Conservation (phyloP, 2,329 filamentous ascomycete genomes). For the Fusarium nodosum region DNA sequence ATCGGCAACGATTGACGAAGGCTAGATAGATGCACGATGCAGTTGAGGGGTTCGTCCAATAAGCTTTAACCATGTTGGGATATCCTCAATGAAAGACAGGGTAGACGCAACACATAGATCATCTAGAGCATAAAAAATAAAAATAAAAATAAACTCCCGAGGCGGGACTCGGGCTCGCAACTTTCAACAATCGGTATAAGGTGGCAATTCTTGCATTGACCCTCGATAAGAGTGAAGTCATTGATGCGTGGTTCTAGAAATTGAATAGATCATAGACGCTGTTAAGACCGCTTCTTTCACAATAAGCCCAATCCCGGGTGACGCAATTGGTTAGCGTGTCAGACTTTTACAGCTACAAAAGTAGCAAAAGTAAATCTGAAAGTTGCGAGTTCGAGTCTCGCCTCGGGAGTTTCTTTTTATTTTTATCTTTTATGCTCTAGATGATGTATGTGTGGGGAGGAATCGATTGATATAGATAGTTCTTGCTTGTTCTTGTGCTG, state of each 20-base stretch:
- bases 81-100: too few relatives aligned
- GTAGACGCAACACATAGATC: rapidly evolving
- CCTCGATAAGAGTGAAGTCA: too few relatives aligned
- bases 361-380: slow-evolving; percentile 16
- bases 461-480: neutral
- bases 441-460: rapidly evolving
- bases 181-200: slow-evolving; percentile 2
- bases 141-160: rapidly evolving
- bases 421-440: rapidly evolving
- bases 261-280: rapidly evolving
- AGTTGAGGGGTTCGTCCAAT: too few relatives aligned
- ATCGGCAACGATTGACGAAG: too few relatives aligned
- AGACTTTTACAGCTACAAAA: slow-evolving; percentile 9
- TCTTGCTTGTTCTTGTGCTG: neutral
- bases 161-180: neutral
- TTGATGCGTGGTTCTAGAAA: too few relatives aligned
- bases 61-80: too few relatives aligned
- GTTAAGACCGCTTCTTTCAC: neutral
- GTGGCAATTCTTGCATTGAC: too few relatives aligned
- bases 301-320: neutral
- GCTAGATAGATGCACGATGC: too few relatives aligned
- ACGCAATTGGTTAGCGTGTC: slow-evolving; percentile 35
- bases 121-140: rapidly evolving
- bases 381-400: neutral
- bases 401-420: rapidly evolving